Evolutionary conservation across 495 filamentous ascomycete species (phyloP).

Genomic region (Penicillium arizonense): DNA sequence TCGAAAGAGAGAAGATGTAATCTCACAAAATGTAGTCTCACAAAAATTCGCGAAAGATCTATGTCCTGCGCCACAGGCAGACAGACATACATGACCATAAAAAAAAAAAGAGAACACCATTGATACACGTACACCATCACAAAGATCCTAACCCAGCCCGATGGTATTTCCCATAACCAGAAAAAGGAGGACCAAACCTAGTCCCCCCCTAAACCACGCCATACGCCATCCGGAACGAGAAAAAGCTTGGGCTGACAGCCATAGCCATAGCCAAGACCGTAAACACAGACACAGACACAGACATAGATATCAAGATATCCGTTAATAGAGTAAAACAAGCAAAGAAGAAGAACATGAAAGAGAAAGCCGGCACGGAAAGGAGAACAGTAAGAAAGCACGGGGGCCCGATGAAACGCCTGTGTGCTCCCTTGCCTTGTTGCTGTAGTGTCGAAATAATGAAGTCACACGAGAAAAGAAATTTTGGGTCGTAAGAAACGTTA

Average conservation of each 20-base stretch:
- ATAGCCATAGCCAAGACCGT: too few relatives aligned
- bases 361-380: conserved; percentile 16
- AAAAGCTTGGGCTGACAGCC: not conserved
- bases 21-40: conserved; percentile 17
- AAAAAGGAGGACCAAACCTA: conserved; percentile 12
- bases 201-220: conserved; percentile 32
- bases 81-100: conserved; percentile 6
- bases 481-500: conserved; percentile 30
- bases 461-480: conserved; percentile 25
- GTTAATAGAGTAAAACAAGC: too few relatives aligned
- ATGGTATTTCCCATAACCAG: conserved; percentile 36
- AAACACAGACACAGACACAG: too few relatives aligned
- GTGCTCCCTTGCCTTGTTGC: conserved; percentile 1
- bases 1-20: conserved; percentile 15
- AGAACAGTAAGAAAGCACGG: conserved; percentile 6
- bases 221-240: conserved; percentile 30
- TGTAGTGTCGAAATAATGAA: conserved; percentile 19
- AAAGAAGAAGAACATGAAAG: conserved; percentile 13
- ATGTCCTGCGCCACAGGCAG: conserved; percentile 7
- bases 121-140: conserved; percentile 3
- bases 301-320: too few relatives aligned
- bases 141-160: conserved; percentile 21
- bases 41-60: conserved; percentile 2
- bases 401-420: conserved; percentile 18
- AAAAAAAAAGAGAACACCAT: conserved; percentile 3